These are phyloP conservation scores for Vitis cinerea DNA, from an alignment of 164 flowering plant genomes.

Conservation along the genomic window DNA sequence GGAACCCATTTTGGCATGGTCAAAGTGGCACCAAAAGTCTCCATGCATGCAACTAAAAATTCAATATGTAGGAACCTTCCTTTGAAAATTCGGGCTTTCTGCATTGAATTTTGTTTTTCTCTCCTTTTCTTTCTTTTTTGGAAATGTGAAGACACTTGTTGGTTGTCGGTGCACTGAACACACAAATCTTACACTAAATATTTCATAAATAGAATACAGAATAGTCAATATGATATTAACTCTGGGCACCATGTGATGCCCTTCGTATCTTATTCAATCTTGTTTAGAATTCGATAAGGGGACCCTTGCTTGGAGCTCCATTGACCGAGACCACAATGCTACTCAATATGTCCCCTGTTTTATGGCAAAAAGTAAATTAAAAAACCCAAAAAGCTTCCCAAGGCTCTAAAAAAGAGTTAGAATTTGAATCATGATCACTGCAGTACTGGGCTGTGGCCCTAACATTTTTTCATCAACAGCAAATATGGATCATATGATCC, in stretches of 20 bases:
- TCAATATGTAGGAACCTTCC: neutral
- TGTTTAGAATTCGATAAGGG: neutral
- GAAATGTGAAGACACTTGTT: neutral
- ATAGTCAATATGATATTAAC: neutral
- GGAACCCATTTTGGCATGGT: neutral
- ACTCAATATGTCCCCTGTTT: slow-evolving; percentile 1
- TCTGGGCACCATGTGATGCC: neutral
- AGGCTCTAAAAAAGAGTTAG: neutral
- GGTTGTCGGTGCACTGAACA: neutral
- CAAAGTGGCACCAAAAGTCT: neutral
- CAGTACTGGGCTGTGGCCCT: neutral
- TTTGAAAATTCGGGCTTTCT: neutral
- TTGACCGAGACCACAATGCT: neutral
- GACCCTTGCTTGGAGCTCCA: neutral
- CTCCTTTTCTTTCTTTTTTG: too few relatives aligned
- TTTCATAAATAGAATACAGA: too few relatives aligned
- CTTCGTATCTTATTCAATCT: slow-evolving; percentile 1
- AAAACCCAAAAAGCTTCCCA: neutral
- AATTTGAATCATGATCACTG: neutral
- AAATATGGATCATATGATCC: neutral
- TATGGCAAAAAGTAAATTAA: neutral
- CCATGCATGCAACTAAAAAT: neutral
- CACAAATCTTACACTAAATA: neutral
- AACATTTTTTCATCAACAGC: neutral
- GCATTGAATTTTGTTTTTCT: neutral